Percentiles rank a stretch among this genome's conserved stretches.
Conservation (phyloP, 192 early-diverging fungal genomes). For the Backusella circina region DNA sequence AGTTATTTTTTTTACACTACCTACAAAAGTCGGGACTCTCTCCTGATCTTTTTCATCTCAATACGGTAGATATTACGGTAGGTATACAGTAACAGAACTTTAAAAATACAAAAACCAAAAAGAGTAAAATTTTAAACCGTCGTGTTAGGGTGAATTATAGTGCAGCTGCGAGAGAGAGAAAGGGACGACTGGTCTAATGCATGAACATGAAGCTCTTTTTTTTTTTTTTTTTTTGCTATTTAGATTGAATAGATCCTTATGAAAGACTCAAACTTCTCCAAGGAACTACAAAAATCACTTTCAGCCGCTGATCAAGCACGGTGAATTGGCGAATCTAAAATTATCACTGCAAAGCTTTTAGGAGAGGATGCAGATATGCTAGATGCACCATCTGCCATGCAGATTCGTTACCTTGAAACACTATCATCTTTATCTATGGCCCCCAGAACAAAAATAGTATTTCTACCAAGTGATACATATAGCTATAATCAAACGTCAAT, state of each 20-base stretch:
- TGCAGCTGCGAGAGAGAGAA: background rate
- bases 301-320: slow-evolving; percentile 86
- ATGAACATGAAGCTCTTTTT: too few species aligned
- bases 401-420: slow-evolving; percentile 91
- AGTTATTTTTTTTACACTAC: too few species aligned
- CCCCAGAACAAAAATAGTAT: slow-evolving; percentile 70
- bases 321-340: slow-evolving; percentile 84
- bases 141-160: slow-evolving; percentile 56
- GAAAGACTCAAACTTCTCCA: slow-evolving; percentile 58
- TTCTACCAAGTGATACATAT: slow-evolving; percentile 49
- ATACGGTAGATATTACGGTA: too few species aligned
- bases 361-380: slow-evolving; percentile 88
- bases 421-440: slow-evolving; percentile 71
- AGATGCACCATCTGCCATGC: slow-evolving; percentile 61
- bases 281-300: slow-evolving; percentile 77
- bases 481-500: background rate
- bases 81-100: too few species aligned
- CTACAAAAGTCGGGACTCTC: too few species aligned
- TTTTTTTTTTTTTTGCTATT: background rate
- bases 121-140: too few species aligned
- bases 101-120: too few species aligned
- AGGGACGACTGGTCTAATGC: background rate
- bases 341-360: slow-evolving; percentile 73
- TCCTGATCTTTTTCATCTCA: too few species aligned
- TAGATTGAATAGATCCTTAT: slow-evolving; percentile 54